Base-by-base conservation (phyloP, 768 basidiomycete genomes). In the Pleurotus ostreatus region DNA sequence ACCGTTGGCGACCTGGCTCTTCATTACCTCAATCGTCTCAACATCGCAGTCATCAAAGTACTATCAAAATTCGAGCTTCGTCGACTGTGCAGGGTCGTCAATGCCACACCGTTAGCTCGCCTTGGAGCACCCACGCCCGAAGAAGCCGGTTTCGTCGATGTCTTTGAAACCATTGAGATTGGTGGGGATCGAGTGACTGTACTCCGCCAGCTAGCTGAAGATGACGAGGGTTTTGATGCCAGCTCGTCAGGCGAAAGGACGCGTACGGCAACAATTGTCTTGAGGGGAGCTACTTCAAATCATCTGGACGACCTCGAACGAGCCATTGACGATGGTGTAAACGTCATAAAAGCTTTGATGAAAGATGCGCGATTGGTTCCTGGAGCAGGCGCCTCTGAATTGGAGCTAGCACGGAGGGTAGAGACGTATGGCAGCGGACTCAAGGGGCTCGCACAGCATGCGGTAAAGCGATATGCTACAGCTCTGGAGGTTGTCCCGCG, bases 121-220 rank as follows among this genome's bases (percentile, higher is more conserved):
- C 80, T 99, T 59, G 97, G 97, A 57, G 92, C 94, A 0, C 97
- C 97, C 4, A 98, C 93, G 11, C 84, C 94, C 0, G 97, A 99
- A 70, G 97, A 99, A 74, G 93, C 92, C 18, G 97, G 97, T 44
- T 86, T 79, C 64, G 85, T 96, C 60, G 97, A 98, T 66, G 79
- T 98, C 18, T 91, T 98, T 67, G 97, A 99, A 78, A 92, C 90
- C 23, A 84, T 88, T 57, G 97, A 99, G 70, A 88, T 99, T 63
- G 97, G 97, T 44, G 96, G 97, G 4, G 97, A 99, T 74, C 88
- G 96, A 56, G 97, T 98, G 49, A 98, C 95, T 0, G 97, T 99
- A 0, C 82, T 99, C 57, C 80, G 97, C 13, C 97, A 99, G 68
- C 81, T 92, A 16, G 65, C 74, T 2, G 72, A 72, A 13, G 89